Evolutionary conservation across 495 filamentous ascomycete genomes (phyloP), one percentile per base, ranked within the genome.

Genomic region (Aspergillus ellipticus): DNA sequence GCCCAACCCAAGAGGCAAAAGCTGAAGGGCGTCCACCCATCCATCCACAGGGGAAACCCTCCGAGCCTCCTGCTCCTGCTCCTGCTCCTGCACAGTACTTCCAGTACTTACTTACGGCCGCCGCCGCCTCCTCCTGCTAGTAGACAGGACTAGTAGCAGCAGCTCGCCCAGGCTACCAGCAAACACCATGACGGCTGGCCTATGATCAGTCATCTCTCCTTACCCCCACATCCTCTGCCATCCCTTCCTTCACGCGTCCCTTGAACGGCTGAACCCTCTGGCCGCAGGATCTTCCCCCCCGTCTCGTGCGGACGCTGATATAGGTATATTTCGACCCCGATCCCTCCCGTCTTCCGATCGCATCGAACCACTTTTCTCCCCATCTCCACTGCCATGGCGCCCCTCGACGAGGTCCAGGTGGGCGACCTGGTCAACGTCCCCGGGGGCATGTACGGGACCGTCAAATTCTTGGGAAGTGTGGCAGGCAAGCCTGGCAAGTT

Each of bases 381-480:
- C 53, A 24, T 17, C 26, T 17, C 19, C 54, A n/a, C 45, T 49
- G 52, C 51, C 39, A 74, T 73, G 74, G 73, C 60, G 66, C 69
- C 66, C 56, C 62, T 62, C 51, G 75, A 78, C 53, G 86, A 86
- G 39, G 74, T 95, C 58, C 80, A 87, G 62, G 81, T 97, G 35
- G 95, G 95, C 42, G 95, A 97, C 67, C 73, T 81, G 51, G 94
- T 99, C 50, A 92, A 97, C 56, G 93, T 97, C 49, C 94, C 94
- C 6, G 95, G 94, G 9, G 91, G 86, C 62, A 97, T 99, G 93
- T 76, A 87, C 60, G 94, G 94, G 21, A 88, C 83, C 21, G 83
- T 99, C 53, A 91, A 88, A 69, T 99, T 93, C 66, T 77, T 99
- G 56, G 94, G 94, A 4, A 74, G 75, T 35, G 92, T 99, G 29